These are phyloP conservation scores for Colletotrichum incanum DNA, from an alignment of 2,329 filamentous ascomycete species.

Conservation along the genomic window DNA sequence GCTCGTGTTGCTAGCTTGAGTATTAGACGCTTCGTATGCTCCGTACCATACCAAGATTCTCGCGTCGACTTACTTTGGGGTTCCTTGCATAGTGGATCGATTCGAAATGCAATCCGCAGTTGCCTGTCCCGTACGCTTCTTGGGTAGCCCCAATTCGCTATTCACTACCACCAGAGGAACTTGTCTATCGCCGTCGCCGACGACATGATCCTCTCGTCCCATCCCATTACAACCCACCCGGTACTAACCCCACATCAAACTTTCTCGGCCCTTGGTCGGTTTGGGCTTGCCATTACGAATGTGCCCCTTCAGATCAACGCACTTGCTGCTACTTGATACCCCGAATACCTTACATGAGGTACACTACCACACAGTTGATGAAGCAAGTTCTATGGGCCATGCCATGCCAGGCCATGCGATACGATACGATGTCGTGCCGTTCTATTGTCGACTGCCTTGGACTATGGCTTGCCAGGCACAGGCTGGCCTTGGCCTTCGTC, in stretches of 20 bases:
- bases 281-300: not conserved
- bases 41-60: not conserved
- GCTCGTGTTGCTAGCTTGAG: not conserved
- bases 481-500: not conserved
- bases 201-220: slow-evolving; percentile 13
- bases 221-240: slow-evolving; percentile 16
- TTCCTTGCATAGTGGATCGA: not conserved
- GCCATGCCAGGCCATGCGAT: not conserved
- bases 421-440: not conserved
- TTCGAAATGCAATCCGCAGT: not conserved
- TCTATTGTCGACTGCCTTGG: not conserved
- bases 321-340: slow-evolving; percentile 1
- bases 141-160: too few relatives aligned
- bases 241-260: slow-evolving; percentile 33
- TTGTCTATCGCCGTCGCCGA: slow-evolving; percentile 9
- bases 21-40: not conserved
- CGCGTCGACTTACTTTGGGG: not conserved
- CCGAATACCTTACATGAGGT: slow-evolving; percentile 7
- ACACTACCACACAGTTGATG: slow-evolving; percentile 10
- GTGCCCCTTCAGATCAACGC: not conserved
- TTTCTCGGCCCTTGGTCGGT: slow-evolving; percentile 24
- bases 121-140: too few relatives aligned
- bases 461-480: not conserved
- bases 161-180: not conserved
- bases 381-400: slow-evolving; percentile 17